Conservation (phyloP, 257 asterid genomes). For the Solanum arcanum region DNA sequence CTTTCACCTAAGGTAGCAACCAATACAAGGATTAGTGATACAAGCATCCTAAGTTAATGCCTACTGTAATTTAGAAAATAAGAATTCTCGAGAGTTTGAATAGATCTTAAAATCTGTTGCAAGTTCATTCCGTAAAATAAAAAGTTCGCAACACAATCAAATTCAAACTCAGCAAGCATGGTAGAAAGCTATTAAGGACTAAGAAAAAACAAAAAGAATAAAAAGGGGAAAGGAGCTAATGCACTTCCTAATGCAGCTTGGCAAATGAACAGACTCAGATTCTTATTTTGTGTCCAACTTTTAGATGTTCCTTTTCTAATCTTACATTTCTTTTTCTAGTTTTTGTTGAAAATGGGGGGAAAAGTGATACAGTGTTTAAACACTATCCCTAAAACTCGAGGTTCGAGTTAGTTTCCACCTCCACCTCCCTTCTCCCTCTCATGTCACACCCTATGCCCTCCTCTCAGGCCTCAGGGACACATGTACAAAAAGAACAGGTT, state of each 20-base stretch:
- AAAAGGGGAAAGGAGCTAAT: not conserved
- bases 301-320: not conserved
- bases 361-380: not conserved
- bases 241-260: not conserved
- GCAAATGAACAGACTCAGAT: not conserved
- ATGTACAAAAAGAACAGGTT: not conserved
- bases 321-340: not conserved
- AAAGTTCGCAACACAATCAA: not conserved
- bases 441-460: not conserved
- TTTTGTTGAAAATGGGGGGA: not conserved
- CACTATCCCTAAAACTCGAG: not conserved
- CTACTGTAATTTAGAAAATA: not conserved
- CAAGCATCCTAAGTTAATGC: not conserved
- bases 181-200: not conserved
- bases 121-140: not conserved
- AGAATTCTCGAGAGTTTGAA: not conserved
- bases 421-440: not conserved
- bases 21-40: not conserved
- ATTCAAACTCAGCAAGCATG: not conserved
- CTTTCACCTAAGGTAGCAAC: constrained; percentile 53
- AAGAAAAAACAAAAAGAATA: not conserved
- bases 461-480: not conserved
- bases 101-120: not conserved
- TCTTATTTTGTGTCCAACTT: not conserved
- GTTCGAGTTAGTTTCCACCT: not conserved